These are phyloP conservation scores for Chaetomiaceae sp. DNA, from an alignment of 2,329 filamentous ascomycete species.

Conservation along the genomic window DNA sequence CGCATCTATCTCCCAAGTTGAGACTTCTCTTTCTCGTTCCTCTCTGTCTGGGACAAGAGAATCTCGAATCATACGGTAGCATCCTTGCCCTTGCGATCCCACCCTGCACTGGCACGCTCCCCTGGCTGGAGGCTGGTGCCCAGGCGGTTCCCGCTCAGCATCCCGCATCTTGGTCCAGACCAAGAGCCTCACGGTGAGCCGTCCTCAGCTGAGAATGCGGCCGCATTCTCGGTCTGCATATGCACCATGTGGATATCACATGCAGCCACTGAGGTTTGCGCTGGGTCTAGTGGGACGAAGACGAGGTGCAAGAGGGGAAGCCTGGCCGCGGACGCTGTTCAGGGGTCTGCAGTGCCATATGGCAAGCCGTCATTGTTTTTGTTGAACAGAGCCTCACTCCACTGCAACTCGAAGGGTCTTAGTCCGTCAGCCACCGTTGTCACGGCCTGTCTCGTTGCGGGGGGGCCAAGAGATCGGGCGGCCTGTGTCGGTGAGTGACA, in stretches of 20 bases:
- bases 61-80: neutral
- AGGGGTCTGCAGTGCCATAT: neutral
- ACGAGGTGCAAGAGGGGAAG: neutral
- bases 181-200: neutral
- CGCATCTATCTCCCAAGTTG: neutral
- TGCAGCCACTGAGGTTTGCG: conserved; percentile 10
- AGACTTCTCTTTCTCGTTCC: too few relatives aligned
- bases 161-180: neutral
- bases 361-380: neutral
- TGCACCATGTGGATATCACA: conserved; percentile 18
- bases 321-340: neutral
- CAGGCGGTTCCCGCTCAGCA: neutral
- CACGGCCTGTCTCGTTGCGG: neutral
- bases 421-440: neutral
- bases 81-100: conserved; percentile 3
- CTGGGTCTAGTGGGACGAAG: neutral
- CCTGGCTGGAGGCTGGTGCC: too few relatives aligned
- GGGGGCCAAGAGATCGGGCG: conserved; percentile 9
- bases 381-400: conserved; percentile 9
- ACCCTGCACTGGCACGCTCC: conserved; percentile 11
- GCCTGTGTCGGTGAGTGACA: too few relatives aligned
- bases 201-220: conserved; percentile 1
- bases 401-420: neutral
- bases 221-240: conserved; percentile 5
- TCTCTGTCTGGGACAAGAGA: neutral